These are phyloP conservation scores for Metroxylon sagu DNA, from an alignment of 176 grass and related monocot genomes.

Conservation along the genomic window DNA sequence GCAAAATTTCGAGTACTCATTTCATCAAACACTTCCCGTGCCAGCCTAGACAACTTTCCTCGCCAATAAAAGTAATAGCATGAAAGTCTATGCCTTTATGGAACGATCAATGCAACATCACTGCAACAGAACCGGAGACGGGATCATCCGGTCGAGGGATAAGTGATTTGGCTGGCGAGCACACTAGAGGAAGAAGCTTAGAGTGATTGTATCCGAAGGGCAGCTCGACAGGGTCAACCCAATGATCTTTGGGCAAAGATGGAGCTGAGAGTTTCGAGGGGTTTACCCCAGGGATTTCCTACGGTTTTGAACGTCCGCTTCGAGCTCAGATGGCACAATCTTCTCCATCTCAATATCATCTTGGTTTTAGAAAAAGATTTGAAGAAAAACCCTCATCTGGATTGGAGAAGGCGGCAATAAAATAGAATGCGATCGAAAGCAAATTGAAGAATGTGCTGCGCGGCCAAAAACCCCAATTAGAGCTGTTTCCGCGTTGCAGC, in stretches of 20 bases:
- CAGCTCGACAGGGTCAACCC: conserved; percentile 38
- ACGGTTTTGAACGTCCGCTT: no score
- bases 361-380: no score
- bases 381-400: no score
- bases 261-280: conserved; percentile 22
- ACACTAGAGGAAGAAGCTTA: conserved; percentile 84
- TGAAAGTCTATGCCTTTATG: conserved; percentile 57
- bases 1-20: conserved; percentile 46
- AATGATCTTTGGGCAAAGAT: conserved; percentile 39
- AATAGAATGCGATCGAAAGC: no score
- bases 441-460: no score
- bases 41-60: conserved; percentile 39
- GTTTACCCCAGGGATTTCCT: no score
- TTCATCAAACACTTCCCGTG: conserved; percentile 62
- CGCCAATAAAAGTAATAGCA: conserved; percentile 81
- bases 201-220: conserved; percentile 50
- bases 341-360: no score
- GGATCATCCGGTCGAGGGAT: conserved; percentile 61
- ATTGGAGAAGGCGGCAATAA: no score
- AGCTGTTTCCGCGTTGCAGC: no score
- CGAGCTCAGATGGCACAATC: no score
- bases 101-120: conserved; percentile 48
- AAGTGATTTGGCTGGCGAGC: conserved; percentile 57
- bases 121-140: conserved; percentile 42
- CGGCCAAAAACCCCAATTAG: no score